These are phyloP conservation scores for Paracorniculantispora psalliotae DNA, from an alignment of 2,329 filamentous ascomycete genomes.

Conservation along the genomic window DNA sequence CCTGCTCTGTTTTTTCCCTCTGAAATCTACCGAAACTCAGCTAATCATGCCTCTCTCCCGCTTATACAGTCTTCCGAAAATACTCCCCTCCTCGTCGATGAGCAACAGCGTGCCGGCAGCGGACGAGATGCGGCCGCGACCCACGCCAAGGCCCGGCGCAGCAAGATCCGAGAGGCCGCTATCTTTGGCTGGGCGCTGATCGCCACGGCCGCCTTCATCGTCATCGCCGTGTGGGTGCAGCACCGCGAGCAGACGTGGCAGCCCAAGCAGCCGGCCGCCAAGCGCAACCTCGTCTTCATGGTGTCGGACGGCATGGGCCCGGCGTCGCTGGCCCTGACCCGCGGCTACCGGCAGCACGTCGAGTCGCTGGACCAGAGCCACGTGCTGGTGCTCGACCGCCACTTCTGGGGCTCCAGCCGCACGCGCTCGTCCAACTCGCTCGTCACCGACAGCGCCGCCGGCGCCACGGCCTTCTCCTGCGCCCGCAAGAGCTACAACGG, in stretches of 20 bases:
- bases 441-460: conserved; percentile 94
- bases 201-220: conserved; percentile 71
- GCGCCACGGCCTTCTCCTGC: conserved; percentile 93
- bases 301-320: conserved; percentile 98
- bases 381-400: conserved; percentile 74
- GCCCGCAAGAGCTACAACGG: conserved; percentile 94
- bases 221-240: conserved; percentile 73
- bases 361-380: conserved; percentile 69
- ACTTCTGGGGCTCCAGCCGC: conserved; percentile 85
- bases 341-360: conserved; percentile 77
- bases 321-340: conserved; percentile 79
- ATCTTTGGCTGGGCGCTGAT: conserved; percentile 79
- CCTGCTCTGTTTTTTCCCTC: background rate
- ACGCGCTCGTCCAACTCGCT: conserved; percentile 80
- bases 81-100: conserved; percentile 10
- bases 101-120: background rate
- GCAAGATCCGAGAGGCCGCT: conserved; percentile 62
- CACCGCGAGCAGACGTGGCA: conserved; percentile 55
- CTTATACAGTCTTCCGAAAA: conserved; percentile 7
- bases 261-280: conserved; percentile 43
- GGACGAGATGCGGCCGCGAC: background rate
- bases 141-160: conserved; percentile 17
- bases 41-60: background rate
- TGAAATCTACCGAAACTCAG: background rate
- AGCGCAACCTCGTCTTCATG: conserved; percentile 97